phyloP scores from a whole-genome alignment of 352 stramenopile genomes.

The Globisporangium yorkense region DNA sequence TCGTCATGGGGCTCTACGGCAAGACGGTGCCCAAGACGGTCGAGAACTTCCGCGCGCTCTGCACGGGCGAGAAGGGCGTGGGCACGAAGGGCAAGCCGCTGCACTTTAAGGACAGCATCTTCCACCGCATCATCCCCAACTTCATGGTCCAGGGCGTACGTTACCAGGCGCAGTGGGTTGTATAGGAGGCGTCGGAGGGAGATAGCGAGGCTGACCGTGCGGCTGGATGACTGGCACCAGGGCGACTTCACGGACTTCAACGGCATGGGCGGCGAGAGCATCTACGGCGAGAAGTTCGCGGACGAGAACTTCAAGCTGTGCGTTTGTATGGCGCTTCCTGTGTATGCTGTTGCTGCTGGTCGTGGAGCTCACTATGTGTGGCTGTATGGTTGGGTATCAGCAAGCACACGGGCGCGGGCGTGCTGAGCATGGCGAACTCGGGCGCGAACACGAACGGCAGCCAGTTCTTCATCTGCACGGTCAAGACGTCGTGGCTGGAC shows the following conservation, averaged over 20 bases:
- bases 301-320: conserved; percentile 97
- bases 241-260: conserved; percentile 85
- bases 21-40: conserved; percentile 85
- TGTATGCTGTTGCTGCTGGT: neutral
- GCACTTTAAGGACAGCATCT: conserved; percentile 94
- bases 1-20: conserved; percentile 82
- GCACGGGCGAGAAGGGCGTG: conserved; percentile 58
- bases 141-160: conserved; percentile 88
- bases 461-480: conserved; percentile 97
- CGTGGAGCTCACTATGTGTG: neutral
- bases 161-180: neutral
- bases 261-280: conserved; percentile 93
- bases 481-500: conserved; percentile 90
- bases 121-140: conserved; percentile 97
- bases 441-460: conserved; percentile 92
- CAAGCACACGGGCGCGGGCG: conserved; percentile 68
- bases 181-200: too few relatives aligned
- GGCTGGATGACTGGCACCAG: conserved; percentile 6
- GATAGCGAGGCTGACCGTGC: neutral
- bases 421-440: conserved; percentile 83
- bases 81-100: conserved; percentile 93
- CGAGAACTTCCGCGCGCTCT: conserved; percentile 54
- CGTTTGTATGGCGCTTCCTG: conserved; percentile 5
- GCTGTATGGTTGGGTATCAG: conserved; percentile 1
- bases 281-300: conserved; percentile 92